Base-by-base conservation (phyloP, 2,329 filamentous ascomycete species). In the Fusarium praegraminearum region DNA sequence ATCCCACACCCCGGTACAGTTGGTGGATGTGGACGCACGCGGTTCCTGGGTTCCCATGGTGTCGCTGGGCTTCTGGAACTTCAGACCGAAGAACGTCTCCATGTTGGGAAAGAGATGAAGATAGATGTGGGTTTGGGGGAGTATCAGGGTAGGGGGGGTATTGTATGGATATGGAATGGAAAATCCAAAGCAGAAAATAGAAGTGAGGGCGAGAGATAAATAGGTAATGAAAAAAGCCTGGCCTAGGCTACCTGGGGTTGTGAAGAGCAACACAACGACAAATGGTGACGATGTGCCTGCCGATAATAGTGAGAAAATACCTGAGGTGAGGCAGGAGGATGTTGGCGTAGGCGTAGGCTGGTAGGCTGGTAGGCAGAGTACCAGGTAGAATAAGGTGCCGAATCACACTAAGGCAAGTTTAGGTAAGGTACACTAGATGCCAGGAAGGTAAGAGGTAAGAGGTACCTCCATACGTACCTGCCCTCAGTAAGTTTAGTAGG, bases 21-120 rank as follows among this genome's bases (percentile, higher is more conserved):
- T 57, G 62, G 71, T 70, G 65, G 71, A 67, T 62, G 58, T 60
- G 38, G 64, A 64, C 43, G 61, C 68, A 68, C 55, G 66, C 67
- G 71, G 67, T 58, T 70, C 67, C 57, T 71, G 62, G 62, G 57
- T 65, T 65, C 70, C 67, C 52, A 58, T 57, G 53, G 56, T 62
- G 69, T 75, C 70, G 57, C 73, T 67, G 62, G 70, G 55, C 68
- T 68, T 75, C 77, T 52, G 52, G 66, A 70, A 69, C 61, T 51
- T 57, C 61, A 35, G 43, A 45, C 44, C 45, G 58, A 64, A 65
- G 22, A 56, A 54, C n/a, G 44, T 56, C 57, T 38, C 51, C 57
- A 58, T 67, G 50, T 50, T 28, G 24, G 38, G 24, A 36, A 40
- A 20, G 35, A 51, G 49, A 49, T 32, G 32, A 52, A 38, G 47